phyloP scores from a whole-genome alignment of 169 alveolate species.

The Eimeria tenella region DNA sequence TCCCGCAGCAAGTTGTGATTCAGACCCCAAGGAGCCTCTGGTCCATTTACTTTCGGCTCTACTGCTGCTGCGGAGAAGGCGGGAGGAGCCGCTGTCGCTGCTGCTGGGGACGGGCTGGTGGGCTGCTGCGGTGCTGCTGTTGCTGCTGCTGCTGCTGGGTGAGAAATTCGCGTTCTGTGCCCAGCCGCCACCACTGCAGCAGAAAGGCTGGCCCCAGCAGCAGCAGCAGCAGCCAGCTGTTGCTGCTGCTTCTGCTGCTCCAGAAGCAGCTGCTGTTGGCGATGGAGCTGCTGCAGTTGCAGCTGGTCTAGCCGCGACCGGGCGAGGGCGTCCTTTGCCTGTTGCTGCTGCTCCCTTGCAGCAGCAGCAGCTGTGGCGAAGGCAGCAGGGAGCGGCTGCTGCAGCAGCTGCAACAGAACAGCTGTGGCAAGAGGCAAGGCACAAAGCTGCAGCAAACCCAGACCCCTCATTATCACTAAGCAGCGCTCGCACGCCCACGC shows the following conservation, averaged over 20 bases:
- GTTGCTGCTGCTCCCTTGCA: constrained; percentile 48
- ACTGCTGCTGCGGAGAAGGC: constrained; percentile 25
- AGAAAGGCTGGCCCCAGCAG: constrained; percentile 56
- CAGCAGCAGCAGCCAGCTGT: constrained; percentile 62
- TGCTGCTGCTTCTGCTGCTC: constrained; percentile 51
- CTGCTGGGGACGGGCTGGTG: constrained; percentile 28
- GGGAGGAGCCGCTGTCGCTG: not conserved
- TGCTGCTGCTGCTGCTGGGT: constrained; percentile 30
- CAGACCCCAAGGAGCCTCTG: constrained; percentile 46
- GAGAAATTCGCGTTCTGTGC: not conserved
- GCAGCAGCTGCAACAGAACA: constrained; percentile 39
- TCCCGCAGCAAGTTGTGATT: constrained; percentile 27
- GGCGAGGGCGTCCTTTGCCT: constrained; percentile 44
- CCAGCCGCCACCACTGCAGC: constrained; percentile 66
- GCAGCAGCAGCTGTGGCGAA: constrained; percentile 64
- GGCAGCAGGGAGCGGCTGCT: constrained; percentile 25
- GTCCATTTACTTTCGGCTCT: not conserved
- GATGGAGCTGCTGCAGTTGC: constrained; percentile 58
- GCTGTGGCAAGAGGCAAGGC: constrained; percentile 62
- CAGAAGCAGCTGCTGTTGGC: constrained; percentile 22
- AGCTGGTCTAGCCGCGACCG: constrained; percentile 26
- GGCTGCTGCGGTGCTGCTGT: not conserved
- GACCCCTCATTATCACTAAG: constrained; percentile 7
- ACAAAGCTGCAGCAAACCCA: constrained; percentile 65
- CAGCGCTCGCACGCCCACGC: constrained; percentile 35